These are phyloP conservation scores for Musa itinerans DNA, from an alignment of 176 grass and related monocot species.

Conservation along the genomic window DNA sequence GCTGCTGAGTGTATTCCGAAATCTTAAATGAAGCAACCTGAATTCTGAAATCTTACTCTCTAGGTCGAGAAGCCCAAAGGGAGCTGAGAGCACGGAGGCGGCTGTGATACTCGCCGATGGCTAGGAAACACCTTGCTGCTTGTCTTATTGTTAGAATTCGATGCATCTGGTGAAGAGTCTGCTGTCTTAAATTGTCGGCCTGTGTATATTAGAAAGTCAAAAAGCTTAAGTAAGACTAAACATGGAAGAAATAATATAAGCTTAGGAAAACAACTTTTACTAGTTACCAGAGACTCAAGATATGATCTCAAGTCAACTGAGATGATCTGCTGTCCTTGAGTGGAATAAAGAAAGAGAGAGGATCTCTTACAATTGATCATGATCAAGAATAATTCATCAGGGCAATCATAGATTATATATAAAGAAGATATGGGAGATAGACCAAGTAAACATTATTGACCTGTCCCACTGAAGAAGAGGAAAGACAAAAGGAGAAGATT, in stretches of 20 bases:
- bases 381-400: neutral
- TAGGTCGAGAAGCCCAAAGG: slow-evolving; percentile 64
- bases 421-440: neutral
- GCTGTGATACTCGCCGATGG: slow-evolving; percentile 70
- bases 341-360: no score
- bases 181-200: slow-evolving; percentile 92
- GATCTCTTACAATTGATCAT: no score
- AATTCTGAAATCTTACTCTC: slow-evolving; percentile 40
- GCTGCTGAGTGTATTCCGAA: neutral
- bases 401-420: neutral
- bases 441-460: neutral
- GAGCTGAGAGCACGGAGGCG: slow-evolving; percentile 73
- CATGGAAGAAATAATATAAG: slow-evolving; percentile 7
- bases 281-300: no score
- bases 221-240: slow-evolving; percentile 2
- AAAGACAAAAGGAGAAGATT: neutral
- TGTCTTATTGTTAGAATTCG: slow-evolving; percentile 76
- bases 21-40: no score
- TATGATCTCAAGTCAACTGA: no score
- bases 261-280: neutral
- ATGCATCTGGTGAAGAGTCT: slow-evolving; percentile 78
- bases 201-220: slow-evolving; percentile 23
- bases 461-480: neutral
- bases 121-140: slow-evolving; percentile 60
- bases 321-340: no score